phyloP scores from a whole-genome alignment of 108 stramenopile genomes.

The Cyclostephanos tholiformis region DNA sequence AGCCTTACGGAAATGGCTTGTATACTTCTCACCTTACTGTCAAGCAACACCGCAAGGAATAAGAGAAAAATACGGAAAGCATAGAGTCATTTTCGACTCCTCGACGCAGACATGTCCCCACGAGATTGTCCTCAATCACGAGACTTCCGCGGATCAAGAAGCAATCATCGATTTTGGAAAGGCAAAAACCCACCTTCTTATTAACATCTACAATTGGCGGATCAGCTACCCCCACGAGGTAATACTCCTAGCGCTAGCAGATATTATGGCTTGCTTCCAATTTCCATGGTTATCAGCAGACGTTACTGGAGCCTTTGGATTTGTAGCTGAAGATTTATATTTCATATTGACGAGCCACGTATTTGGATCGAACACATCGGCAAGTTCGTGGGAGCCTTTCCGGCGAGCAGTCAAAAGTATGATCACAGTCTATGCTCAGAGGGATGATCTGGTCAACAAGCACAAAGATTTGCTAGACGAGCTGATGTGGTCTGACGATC shows the following conservation, averaged over 20 bases:
- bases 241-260: neutral
- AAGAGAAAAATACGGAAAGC: neutral
- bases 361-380: neutral
- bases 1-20: neutral
- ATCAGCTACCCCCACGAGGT: neutral
- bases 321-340: neutral
- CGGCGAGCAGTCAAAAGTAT: neutral
- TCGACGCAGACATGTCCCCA: neutral
- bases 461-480: neutral
- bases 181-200: neutral
- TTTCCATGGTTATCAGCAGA: neutral
- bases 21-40: constrained; percentile 3
- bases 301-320: neutral
- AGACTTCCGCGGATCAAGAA: constrained; percentile 1
- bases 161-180: neutral
- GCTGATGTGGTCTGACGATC: neutral
- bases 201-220: constrained; percentile 2
- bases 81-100: neutral
- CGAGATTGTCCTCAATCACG: neutral
- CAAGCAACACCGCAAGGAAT: constrained; percentile 9
- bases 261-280: neutral
- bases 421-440: neutral
- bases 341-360: neutral
- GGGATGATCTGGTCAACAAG: neutral
- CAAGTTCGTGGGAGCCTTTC: constrained; percentile 1